Conservation (phyloP, 805 yeast species). For the Zygotorulaspora florentina region DNA sequence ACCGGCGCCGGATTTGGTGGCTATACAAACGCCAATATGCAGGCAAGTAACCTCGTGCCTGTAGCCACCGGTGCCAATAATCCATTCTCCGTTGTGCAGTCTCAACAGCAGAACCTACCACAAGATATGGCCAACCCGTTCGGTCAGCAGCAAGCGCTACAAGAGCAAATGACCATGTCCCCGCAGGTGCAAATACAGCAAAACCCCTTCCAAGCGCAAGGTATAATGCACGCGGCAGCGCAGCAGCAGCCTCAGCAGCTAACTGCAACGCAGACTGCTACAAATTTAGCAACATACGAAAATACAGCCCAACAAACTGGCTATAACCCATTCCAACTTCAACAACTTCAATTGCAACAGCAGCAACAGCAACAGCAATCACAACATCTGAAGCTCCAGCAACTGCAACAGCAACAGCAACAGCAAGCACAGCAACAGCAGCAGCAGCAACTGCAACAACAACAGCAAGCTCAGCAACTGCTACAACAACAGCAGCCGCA, state of each 20-base stretch:
- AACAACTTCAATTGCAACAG: slow-evolving; percentile 14
- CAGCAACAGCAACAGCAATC: slow-evolving; percentile 13
- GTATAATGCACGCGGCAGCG: slow-evolving; percentile 4
- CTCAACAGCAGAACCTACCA: slow-evolving; percentile 6
- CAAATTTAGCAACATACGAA: slow-evolving; percentile 4
- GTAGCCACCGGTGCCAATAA: slow-evolving; percentile 35
- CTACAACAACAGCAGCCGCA: slow-evolving; percentile 11
- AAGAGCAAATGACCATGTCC: slow-evolving; percentile 3
- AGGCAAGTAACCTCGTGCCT: slow-evolving; percentile 6
- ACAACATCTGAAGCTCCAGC: slow-evolving; percentile 9
- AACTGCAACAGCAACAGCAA: slow-evolving; percentile 10
- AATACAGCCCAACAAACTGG: slow-evolving; percentile 5
- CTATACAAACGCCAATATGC: slow-evolving; percentile 33
- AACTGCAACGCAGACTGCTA: slow-evolving; percentile 7
- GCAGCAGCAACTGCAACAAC: slow-evolving; percentile 1
- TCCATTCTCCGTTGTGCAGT: slow-evolving; percentile 36
- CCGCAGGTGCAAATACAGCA: slow-evolving; percentile 1
- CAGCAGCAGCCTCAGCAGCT: slow-evolving; percentile 8
- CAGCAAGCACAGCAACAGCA: slow-evolving; percentile 6
- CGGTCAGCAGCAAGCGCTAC: slow-evolving; percentile 13
- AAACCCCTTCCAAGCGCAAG: slow-evolving; percentile 10
- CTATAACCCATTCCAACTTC: slow-evolving; percentile 9
- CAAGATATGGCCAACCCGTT: slow-evolving; percentile 14
- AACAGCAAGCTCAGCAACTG: slow-evolving; percentile 2
- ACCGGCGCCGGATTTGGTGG: slow-evolving; percentile 64